These are phyloP conservation scores for Peziza echinospora DNA, from an alignment of 495 filamentous ascomycete genomes.

Conservation along the genomic window DNA sequence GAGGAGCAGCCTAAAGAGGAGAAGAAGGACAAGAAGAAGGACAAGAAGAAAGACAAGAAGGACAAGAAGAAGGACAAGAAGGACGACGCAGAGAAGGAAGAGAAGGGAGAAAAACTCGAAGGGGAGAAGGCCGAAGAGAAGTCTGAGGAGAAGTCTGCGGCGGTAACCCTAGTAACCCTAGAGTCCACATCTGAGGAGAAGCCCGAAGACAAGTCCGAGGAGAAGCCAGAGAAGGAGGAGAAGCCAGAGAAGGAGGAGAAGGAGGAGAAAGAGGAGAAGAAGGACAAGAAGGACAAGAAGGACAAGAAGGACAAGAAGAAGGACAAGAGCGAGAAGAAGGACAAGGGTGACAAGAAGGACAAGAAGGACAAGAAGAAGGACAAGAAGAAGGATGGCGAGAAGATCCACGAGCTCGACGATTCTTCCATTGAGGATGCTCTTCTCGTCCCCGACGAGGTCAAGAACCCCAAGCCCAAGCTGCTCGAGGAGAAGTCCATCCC, in stretches of 20 bases:
- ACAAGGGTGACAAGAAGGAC: background rate
- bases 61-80: background rate
- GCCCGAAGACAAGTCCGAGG: no score
- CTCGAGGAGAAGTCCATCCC: background rate
- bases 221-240: background rate
- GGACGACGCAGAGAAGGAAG: background rate
- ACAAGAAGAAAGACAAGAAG: background rate
- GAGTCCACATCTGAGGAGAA: background rate
- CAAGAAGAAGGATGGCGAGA: background rate
- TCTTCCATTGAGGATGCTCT: background rate
- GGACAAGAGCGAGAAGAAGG: background rate
- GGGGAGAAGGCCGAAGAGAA: background rate
- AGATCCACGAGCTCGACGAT: background rate
- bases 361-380: background rate
- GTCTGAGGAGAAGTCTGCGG: background rate
- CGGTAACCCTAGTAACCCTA: no score
- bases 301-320: no score
- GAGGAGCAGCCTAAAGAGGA: background rate
- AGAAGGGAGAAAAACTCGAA: background rate
- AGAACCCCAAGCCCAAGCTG: background rate
- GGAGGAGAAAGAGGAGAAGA: background rate
- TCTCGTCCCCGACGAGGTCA: background rate
- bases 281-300: background rate
- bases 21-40: background rate
- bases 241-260: background rate